These are phyloP conservation scores for Musa troglodytarum DNA, from an alignment of 176 grass and related monocot species.

Conservation along the genomic window DNA sequence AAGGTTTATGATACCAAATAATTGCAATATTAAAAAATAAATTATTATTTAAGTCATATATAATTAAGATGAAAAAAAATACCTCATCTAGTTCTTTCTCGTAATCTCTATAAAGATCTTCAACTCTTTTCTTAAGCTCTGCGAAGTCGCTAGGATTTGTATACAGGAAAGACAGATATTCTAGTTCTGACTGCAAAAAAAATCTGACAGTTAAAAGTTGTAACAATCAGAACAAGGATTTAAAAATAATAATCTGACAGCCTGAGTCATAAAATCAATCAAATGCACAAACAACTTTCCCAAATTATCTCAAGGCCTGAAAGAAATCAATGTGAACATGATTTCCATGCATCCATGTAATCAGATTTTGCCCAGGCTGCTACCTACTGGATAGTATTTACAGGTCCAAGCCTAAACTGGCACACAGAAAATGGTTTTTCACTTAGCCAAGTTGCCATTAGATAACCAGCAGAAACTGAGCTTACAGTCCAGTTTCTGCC, in stretches of 20 bases:
- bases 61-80: slow-evolving; percentile 1
- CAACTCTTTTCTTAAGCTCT: slow-evolving; percentile 78
- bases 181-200: slow-evolving; percentile 77
- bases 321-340: no score
- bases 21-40: slow-evolving; percentile 16
- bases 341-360: no score
- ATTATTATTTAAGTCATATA: neutral
- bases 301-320: neutral
- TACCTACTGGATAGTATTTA: no score
- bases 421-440: no score
- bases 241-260: neutral
- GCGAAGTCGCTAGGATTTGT: slow-evolving; percentile 56
- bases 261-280: neutral
- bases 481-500: no score
- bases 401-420: no score
- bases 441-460: no score
- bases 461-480: no score
- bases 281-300: neutral
- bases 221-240: slow-evolving; percentile 24
- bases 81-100: slow-evolving; percentile 95
- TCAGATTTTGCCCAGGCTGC: no score
- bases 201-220: slow-evolving; percentile 4
- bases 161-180: slow-evolving; percentile 97
- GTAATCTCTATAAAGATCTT: slow-evolving; percentile 62
- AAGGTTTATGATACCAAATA: neutral